These are phyloP conservation scores for Lecanicillium sp. DNA, from an alignment of 2,329 filamentous ascomycete species.

Conservation along the genomic window DNA sequence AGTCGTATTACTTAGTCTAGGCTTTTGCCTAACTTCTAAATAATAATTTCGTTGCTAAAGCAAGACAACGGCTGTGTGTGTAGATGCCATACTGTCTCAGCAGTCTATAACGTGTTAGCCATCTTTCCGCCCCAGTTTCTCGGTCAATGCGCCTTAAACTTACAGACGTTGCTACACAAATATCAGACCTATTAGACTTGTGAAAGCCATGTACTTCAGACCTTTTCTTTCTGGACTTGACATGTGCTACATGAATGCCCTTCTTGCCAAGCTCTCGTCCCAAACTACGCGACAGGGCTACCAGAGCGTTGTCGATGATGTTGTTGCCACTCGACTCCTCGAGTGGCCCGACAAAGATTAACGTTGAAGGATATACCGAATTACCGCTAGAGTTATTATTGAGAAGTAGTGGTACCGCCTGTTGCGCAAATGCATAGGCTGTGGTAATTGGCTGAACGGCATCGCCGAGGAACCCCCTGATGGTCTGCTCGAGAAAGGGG, in stretches of 20 bases:
- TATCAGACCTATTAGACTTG: neutral
- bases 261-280: constrained; percentile 6
- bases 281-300: constrained; percentile 7
- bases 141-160: neutral
- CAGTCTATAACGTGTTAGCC: neutral
- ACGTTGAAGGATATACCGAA: constrained; percentile 1
- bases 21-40: neutral
- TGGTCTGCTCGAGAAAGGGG: constrained; percentile 4
- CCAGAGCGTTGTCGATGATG: constrained; percentile 5
- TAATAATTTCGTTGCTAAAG: constrained; percentile 6
- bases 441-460: constrained; percentile 1
- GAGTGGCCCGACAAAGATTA: constrained; percentile 1
- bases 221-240: neutral
- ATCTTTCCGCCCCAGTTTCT: neutral
- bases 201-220: too few species aligned
- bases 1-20: too few species aligned
- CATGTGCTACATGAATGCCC: constrained; percentile 3
- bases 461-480: neutral
- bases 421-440: constrained; percentile 7
- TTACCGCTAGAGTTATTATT: neutral
- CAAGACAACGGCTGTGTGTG: constrained; percentile 7
- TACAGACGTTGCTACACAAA: neutral
- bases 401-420: constrained; percentile 1
- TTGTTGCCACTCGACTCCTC: constrained; percentile 1
- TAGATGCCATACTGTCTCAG: constrained; percentile 6